Base-by-base conservation (phyloP, 2,329 filamentous ascomycete genomes). In the Gyromitra esculenta region DNA sequence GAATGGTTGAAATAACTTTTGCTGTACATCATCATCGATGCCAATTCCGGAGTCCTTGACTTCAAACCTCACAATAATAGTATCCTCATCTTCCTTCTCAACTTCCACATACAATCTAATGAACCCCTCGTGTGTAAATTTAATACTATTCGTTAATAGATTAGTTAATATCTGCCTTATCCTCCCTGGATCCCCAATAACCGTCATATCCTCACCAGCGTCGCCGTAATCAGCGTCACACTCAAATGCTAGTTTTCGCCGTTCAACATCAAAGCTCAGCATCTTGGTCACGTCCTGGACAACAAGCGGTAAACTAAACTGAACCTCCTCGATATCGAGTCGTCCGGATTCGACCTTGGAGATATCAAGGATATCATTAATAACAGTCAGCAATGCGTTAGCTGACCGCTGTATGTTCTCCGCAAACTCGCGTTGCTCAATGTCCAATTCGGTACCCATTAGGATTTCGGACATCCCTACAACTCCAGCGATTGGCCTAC, bases 331-430 rank as follows among this genome's bases (percentile, higher is more conserved):
- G 52, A 94, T 91, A 78, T 94, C 91, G 21, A 94, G 84, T 6
- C 90, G 87, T 1, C 92, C 92, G 7, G 91, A 92, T 82, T 94
- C 92, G 1, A 93, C 90, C 82, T 96, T 96, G 2, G 92, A 96
- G 82, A 96, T 94, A 83, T 96, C 93, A 1, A 97, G 85, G 71
- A 96, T 96, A 81, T 97, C 93, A 81, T 97, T 96, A 83, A 97
- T 96, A 52, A 97, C 91, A 0, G 92, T 95, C 21, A 97, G 85
- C 1, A 97, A 85, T 1, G 92, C 93, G 78, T 95, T 94, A 0
- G 91, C 92, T 5, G 91, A 94, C 66, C 91, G 87, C 80, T 92
- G 90, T 5, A 95, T 92, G 77, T 93, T 93, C 79, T 93, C 91
- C 1, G 91, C 90, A 77, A 89, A 92, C 73, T 94, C 91, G 74